Conservation (phyloP, 257 asterid species). For the Scutellaria minor region DNA sequence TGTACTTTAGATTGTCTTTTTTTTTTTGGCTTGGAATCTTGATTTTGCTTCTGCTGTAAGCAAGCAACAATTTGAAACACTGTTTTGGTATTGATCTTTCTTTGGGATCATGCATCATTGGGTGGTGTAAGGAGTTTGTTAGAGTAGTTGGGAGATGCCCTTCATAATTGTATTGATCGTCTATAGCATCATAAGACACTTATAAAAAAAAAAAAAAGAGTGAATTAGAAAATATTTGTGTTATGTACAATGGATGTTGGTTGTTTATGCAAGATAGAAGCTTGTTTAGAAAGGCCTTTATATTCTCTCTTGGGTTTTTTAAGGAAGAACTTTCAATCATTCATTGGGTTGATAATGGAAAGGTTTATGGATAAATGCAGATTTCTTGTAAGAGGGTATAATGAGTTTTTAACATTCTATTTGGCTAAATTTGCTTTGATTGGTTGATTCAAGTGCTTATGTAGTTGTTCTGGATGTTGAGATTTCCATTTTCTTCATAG, state of each 20-base stretch:
- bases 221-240: conserved; percentile 19
- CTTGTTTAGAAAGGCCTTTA: conserved; percentile 43
- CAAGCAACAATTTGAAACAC: conserved; percentile 45
- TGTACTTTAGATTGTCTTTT: conserved; percentile 30
- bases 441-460: conserved; percentile 20
- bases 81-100: conserved; percentile 37
- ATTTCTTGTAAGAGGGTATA: conserved; percentile 52
- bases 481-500: conserved; percentile 15
- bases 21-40: conserved; percentile 54
- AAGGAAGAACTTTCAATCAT: conserved; percentile 41
- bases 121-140: conserved; percentile 39
- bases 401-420: conserved; percentile 28
- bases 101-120: conserved; percentile 37
- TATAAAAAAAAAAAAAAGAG: background rate
- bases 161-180: conserved; percentile 34
- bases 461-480: conserved; percentile 20
- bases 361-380: conserved; percentile 53
- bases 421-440: conserved; percentile 21
- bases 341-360: conserved; percentile 45
- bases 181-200: conserved; percentile 39
- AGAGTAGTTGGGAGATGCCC: conserved; percentile 25
- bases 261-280: conserved; percentile 43
- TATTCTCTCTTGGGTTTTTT: conserved; percentile 42
- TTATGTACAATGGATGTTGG: conserved; percentile 43
- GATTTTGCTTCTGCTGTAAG: conserved; percentile 64